A percentile compares a stretch with the other conserved stretches of the same genome.
These are phyloP conservation scores for Xylariales sp. DNA, from an alignment of 2,329 filamentous ascomycete genomes.

Conservation along the genomic window DNA sequence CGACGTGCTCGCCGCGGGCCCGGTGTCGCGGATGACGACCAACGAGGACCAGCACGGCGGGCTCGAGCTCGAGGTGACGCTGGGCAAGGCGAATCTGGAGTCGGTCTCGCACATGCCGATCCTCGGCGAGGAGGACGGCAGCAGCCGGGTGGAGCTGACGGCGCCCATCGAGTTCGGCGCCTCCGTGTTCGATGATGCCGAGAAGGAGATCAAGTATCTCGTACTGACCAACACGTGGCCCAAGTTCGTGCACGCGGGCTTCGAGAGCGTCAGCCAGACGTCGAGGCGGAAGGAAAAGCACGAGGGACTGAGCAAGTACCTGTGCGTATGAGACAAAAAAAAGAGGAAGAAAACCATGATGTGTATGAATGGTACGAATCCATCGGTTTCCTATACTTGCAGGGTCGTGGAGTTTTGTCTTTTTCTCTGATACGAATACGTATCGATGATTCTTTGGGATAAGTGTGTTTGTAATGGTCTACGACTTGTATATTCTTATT, in stretches of 20 bases:
- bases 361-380: too few relatives aligned
- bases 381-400: too few relatives aligned
- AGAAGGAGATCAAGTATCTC: slow-evolving; percentile 19
- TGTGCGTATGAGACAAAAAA: slow-evolving; percentile 8
- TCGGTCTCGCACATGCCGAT: slow-evolving; percentile 12
- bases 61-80: slow-evolving; percentile 10
- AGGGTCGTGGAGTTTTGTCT: too few relatives aligned
- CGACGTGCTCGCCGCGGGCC: slow-evolving; percentile 1
- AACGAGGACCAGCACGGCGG: background rate
- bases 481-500: too few relatives aligned
- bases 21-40: slow-evolving; percentile 6
- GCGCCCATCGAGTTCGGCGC: slow-evolving; percentile 7
- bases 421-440: too few relatives aligned
- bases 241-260: slow-evolving; percentile 18
- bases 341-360: too few relatives aligned
- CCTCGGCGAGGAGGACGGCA: slow-evolving; percentile 6
- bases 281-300: slow-evolving; percentile 3
- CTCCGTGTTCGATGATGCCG: slow-evolving; percentile 13
- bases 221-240: slow-evolving; percentile 25
- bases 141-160: slow-evolving; percentile 5
- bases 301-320: slow-evolving; percentile 4
- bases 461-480: too few relatives aligned
- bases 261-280: slow-evolving; percentile 3
- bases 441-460: too few relatives aligned
- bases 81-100: slow-evolving; percentile 14